These are phyloP conservation scores for Epichloe amarillans DNA, from an alignment of 2,329 filamentous ascomycete genomes.

Conservation along the genomic window DNA sequence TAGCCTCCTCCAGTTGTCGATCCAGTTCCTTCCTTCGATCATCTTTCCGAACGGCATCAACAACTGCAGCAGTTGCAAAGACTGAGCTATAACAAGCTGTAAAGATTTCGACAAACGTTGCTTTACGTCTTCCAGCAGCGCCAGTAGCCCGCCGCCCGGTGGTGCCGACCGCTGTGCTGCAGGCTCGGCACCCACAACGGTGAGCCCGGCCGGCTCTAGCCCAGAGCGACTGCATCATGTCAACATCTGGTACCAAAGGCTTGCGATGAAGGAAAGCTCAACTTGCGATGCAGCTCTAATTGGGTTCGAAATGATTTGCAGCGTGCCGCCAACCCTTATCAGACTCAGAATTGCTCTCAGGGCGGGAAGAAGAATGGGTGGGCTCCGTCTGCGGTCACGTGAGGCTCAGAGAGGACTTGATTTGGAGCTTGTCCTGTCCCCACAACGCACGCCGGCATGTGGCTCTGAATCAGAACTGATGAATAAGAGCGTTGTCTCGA, in stretches of 20 bases:
- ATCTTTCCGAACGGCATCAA: slow-evolving; percentile 48
- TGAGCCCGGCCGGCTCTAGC: slow-evolving; percentile 51
- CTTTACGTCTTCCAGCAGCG: slow-evolving; percentile 33
- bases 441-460: no score
- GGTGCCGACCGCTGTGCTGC: slow-evolving; percentile 35
- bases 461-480: no score
- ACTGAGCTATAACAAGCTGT: slow-evolving; percentile 57
- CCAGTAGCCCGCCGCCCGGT: slow-evolving; percentile 38
- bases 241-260: not conserved
- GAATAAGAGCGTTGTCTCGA: no score
- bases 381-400: not conserved
- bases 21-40: slow-evolving; percentile 48
- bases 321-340: no score
- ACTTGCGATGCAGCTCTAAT: not conserved
- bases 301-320: not conserved
- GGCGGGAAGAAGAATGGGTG: no score
- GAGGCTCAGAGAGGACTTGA: not conserved
- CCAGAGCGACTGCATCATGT: slow-evolving; percentile 56
- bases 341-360: no score
- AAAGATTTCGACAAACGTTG: slow-evolving; percentile 39
- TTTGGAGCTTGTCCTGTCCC: no score
- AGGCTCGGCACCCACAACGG: slow-evolving; percentile 50
- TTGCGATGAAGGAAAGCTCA: not conserved
- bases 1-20: slow-evolving; percentile 41
- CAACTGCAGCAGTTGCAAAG: slow-evolving; percentile 49